Evolutionary conservation across 352 stramenopile genomes (phyloP).

Genomic region (Phytophthora sp.): DNA sequence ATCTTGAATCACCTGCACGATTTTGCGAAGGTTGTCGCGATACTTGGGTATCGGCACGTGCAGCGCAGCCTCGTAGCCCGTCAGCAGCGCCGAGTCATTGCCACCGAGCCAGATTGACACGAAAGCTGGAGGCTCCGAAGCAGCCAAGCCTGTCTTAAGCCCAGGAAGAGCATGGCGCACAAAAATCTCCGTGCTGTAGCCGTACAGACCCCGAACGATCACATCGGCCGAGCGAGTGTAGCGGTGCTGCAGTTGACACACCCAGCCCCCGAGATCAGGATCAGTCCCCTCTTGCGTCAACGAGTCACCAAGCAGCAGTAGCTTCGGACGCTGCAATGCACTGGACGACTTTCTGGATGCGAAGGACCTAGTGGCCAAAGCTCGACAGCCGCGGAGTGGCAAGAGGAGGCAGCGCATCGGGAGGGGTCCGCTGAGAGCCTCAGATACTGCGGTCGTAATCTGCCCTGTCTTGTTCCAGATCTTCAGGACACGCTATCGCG

Average conservation of each 20-base stretch:
- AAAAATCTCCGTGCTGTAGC: conserved; percentile 62
- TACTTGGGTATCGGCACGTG: conserved; percentile 57
- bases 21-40: conserved; percentile 43
- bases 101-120: conserved; percentile 65
- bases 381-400: neutral
- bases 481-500: too few relatives aligned
- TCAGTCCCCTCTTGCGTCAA: conserved; percentile 55
- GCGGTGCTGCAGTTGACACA: conserved; percentile 42
- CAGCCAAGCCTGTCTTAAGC: conserved; percentile 32
- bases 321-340: conserved; percentile 16
- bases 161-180: conserved; percentile 31
- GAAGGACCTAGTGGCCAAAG: neutral
- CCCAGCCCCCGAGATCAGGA: conserved; percentile 41
- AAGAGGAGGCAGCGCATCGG: neutral
- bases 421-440: too few relatives aligned
- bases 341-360: conserved; percentile 3
- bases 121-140: conserved; percentile 28
- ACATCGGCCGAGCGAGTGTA: conserved; percentile 63
- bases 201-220: conserved; percentile 54
- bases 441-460: too few relatives aligned
- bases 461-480: too few relatives aligned
- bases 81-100: conserved; percentile 60
- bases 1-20: conserved; percentile 34
- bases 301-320: conserved; percentile 41
- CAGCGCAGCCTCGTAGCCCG: conserved; percentile 32